Evolutionary conservation across 768 basidiomycete genomes (phyloP), one percentile per base, ranked within the genome.

Genomic region (Rhizopogon vulgaris): DNA sequence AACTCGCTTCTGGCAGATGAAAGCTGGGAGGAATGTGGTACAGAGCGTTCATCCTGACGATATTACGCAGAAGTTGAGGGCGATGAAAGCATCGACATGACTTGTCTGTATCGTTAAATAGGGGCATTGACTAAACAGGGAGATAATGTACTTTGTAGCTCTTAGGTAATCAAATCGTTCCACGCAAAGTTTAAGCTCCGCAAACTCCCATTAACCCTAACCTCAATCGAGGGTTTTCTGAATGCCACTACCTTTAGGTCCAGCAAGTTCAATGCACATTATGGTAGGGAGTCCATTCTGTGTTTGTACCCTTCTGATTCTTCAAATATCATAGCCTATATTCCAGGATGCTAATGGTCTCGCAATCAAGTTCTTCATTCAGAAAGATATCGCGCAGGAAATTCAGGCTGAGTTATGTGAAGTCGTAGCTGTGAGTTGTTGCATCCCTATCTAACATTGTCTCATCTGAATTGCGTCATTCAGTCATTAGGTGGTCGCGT

Each of bases 311-410:
- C n/a, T 18, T 49, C 22, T 38, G 24, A 27, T 38, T 6, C 14
- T 28, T 22, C 27, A 34, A 30, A 34, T 12, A 38, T 47, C 24
- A 14, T 54, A 87, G 85, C 80, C 83, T 42, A 81, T 89, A 53
- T 90, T 90, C 52, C 85, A 87, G 64, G 87, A 87, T 58, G 65
- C 59, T 55, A 79, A 77, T 60, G 83, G 82, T 37, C 66, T 86
- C 48, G 78, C 86, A 3, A 69, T 88, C 74, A 91, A 90, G 62
- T 91, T 91, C 63, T 91, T 90, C 65, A 78, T 91, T 17, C 88
- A 90, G 62, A 88, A 87, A 61, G 87, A 90, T 64, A 73, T 91
- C 8, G 68, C 79, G 3, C 75, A 83, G 52, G 80, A 84, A 58
- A 72, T 81, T 18, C 84, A 86, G 58, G 82, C 83, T 15, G 84